phyloP scores from a whole-genome alignment of 148 eudicot genomes.

The Tetragonia tetragonoides region DNA sequence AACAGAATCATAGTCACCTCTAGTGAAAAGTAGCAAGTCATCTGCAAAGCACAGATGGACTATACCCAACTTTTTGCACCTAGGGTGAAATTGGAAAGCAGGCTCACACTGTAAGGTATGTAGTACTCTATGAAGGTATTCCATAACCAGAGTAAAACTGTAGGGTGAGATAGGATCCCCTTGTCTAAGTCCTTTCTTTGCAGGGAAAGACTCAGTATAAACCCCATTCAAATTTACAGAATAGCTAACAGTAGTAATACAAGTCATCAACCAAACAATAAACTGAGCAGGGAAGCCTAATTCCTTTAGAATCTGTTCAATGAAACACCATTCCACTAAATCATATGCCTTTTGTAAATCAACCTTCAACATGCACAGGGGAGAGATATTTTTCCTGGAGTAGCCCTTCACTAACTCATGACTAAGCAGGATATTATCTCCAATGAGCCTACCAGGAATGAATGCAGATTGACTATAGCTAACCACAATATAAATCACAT shows the following conservation, averaged over 20 bases:
- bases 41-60: neutral
- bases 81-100: neutral
- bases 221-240: neutral
- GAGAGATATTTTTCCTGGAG: neutral
- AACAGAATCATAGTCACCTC: neutral
- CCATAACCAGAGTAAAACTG: neutral
- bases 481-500: neutral
- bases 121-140: neutral
- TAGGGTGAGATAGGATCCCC: neutral
- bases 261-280: neutral
- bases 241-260: neutral
- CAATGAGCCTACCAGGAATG: neutral
- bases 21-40: neutral
- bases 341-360: neutral
- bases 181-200: neutral
- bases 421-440: no score
- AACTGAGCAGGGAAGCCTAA: neutral
- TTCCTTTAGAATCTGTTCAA: neutral
- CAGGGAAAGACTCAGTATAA: neutral
- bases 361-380: neutral
- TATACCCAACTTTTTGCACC: neutral
- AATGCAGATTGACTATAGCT: neutral
- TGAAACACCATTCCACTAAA: neutral
- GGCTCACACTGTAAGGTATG: neutral
- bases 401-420: neutral